Base-by-base conservation (phyloP, 371 early-diverging fungal species). In the Mucor indicus region DNA sequence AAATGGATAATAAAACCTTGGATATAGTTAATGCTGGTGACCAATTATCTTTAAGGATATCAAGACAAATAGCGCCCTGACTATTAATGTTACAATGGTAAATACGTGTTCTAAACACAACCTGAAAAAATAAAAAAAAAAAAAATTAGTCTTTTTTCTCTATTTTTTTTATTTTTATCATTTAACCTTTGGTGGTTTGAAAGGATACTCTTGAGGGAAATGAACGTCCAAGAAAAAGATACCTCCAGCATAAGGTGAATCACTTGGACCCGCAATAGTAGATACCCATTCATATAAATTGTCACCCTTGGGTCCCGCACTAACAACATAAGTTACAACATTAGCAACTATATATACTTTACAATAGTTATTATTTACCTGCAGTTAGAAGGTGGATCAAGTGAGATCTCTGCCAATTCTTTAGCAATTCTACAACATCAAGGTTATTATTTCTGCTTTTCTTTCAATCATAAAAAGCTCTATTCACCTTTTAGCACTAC, bases 81-180 rank as follows among this genome's bases (percentile, higher is more conserved):
- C 91, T 89, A 81, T 99, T 98, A 75, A 99, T 97, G 81, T 99
- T 99, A 57, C 98, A 98, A 80, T 99, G 99, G 64, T 96, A 99
- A 56, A 99, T 98, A 47, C 91, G 79, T 17, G 98, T 98, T 48
- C 92, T 83, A 79, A 98, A 99, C 62, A 81, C 88, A 44, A 98
- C 84, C 84, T 87, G 65, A 5, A 40, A n/a, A 8, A 42, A 39
- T 40, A 10, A 43, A 44, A 8, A 40, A 43, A 30, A 19, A 21
- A 27, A 45, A 9, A 44, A 25, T 15, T 16, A 11, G 29, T 20
- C 38, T 29, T 41, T 41, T 17, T 54, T 36, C 29, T 23, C n/a
- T 47, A 33, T 21, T 23, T 44, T 50, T 54, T 31, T 25, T 19
- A 13, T 40, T 19, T 17, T 19, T 38, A 29, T 20, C 40, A 19